Evolutionary conservation across 1,139 yeast species (phyloP), one percentile per base, ranked within the genome.

Genomic region (Zygoascus hellenicus): DNA sequence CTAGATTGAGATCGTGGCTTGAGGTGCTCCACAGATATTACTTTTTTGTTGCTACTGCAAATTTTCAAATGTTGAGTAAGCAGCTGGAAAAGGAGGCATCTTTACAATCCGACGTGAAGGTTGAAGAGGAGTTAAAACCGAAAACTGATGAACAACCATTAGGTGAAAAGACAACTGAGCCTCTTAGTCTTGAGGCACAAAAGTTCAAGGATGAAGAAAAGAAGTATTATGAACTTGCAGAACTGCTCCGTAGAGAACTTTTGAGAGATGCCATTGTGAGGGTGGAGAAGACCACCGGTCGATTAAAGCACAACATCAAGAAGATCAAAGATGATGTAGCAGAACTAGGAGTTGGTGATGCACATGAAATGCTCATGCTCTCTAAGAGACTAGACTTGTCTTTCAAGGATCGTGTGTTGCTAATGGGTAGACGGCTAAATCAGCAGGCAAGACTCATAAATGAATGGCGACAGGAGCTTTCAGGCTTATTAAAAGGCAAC

Each of bases 21-120:
- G 84, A 88, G 44, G 61, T 78, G 11, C 66, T 85, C 17, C 97
- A 90, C 62, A 81, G 89, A 48, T 76, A 83, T 43, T 83, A 77
- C 59, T 90, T 89, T 60, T 77, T 88, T 54, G 69, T 85, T 36
- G 98, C 89, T 0, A 83, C 96, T 0, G 82, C 89, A 0, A 81
- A 85, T 61, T 90, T 78, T 57, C 89, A 84, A 58, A 64, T 72
- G 37, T 72, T 36, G 17, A 42, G 30, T 11, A 32, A 36, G 19
- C 29, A 43, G n/a, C 43, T 35, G 11, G 32, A 48, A 19, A 5
- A 43, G 53, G 22, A 61, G 62, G 51, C 51, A 11, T 47, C 44
- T 31, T 46, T 33, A 10, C 48, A 44, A 9, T 45, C 44, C 10
- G 13, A 43, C n/a, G 41, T 45, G 14, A 44, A 43, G 11, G 43